phyloP scores from a whole-genome alignment of 1,284 basidiomycete genomes.

The Ganoderma multipileum region DNA sequence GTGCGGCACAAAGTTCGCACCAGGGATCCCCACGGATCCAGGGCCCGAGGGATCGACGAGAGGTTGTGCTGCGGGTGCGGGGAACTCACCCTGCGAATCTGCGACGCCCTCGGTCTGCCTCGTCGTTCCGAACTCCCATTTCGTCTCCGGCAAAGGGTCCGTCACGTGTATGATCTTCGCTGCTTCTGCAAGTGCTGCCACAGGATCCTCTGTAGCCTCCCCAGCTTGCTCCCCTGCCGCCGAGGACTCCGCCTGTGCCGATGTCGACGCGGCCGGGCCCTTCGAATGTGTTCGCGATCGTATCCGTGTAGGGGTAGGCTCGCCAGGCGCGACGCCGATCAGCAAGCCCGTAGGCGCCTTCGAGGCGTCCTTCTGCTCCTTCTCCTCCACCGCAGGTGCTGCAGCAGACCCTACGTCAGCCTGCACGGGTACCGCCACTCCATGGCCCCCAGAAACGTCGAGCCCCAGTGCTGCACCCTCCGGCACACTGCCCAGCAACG shows the following conservation, averaged over 20 bases:
- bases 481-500: slow-evolving; percentile 12
- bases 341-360: slow-evolving; percentile 49
- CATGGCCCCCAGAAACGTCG: slow-evolving; percentile 19
- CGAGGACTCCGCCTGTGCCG: not conserved
- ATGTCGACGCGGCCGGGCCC: slow-evolving; percentile 25
- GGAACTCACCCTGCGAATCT: slow-evolving; percentile 7
- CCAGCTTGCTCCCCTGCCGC: slow-evolving; percentile 14
- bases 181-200: slow-evolving; percentile 23
- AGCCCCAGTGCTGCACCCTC: slow-evolving; percentile 24
- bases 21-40: slow-evolving; percentile 12
- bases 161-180: slow-evolving; percentile 46
- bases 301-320: slow-evolving; percentile 45
- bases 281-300: slow-evolving; percentile 45
- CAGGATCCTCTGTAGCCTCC: slow-evolving; percentile 14
- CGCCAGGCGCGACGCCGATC: slow-evolving; percentile 53
- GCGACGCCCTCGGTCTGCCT: slow-evolving; percentile 31
- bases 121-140: slow-evolving; percentile 67
- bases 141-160: slow-evolving; percentile 40
- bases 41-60: slow-evolving; percentile 3
- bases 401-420: not conserved
- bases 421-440: not conserved
- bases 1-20: slow-evolving; percentile 17
- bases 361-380: slow-evolving; percentile 27
- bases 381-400: slow-evolving; percentile 9
- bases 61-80: slow-evolving; percentile 2